Evolutionary conservation across 2,329 filamentous ascomycete species (phyloP).

Genomic region (Alternaria brassicicola): DNA sequence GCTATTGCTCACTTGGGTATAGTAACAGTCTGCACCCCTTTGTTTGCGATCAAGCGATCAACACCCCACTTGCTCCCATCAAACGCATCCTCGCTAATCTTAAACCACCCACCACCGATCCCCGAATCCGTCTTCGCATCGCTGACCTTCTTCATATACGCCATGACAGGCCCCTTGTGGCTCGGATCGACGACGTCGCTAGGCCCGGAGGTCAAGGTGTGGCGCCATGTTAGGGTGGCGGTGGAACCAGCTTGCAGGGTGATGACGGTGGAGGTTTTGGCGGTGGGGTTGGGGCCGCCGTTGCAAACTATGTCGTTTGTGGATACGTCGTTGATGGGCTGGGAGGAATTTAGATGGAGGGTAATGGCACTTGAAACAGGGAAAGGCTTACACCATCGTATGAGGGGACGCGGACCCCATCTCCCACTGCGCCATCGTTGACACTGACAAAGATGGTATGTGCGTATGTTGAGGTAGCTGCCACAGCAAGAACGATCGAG

Average conservation of each 20-base stretch:
- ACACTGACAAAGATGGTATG: conserved; percentile 60
- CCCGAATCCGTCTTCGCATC: conserved; percentile 50
- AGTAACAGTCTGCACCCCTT: conserved; percentile 52
- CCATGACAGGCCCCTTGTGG: conserved; percentile 63
- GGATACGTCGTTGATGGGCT: conserved; percentile 61
- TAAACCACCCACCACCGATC: conserved; percentile 33
- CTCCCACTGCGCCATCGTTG: conserved; percentile 55
- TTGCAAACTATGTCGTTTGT: conserved; percentile 64
- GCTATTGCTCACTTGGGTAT: conserved; percentile 47
- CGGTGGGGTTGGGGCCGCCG: conserved; percentile 59
- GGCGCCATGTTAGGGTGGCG: conserved; percentile 63
- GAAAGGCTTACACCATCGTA: conserved; percentile 39
- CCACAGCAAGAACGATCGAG: conserved; percentile 32
- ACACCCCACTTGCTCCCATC: conserved; percentile 46
- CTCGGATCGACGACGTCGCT: conserved; percentile 62
- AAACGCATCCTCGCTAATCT: conserved; percentile 43
- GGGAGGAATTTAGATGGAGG: conserved; percentile 6
- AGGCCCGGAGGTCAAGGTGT: conserved; percentile 57
- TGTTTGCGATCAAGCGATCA: conserved; percentile 46
- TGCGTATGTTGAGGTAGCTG: conserved; percentile 49
- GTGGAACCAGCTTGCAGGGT: conserved; percentile 55
- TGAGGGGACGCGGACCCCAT: conserved; percentile 58
- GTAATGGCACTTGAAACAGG: neutral
- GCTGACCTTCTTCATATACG: conserved; percentile 63
- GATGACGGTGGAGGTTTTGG: conserved; percentile 42